Percentiles rank a stretch among this genome's conserved stretches.
phyloP scores from a whole-genome alignment of 1,139 yeast species.

The Geotrichum reessii region DNA sequence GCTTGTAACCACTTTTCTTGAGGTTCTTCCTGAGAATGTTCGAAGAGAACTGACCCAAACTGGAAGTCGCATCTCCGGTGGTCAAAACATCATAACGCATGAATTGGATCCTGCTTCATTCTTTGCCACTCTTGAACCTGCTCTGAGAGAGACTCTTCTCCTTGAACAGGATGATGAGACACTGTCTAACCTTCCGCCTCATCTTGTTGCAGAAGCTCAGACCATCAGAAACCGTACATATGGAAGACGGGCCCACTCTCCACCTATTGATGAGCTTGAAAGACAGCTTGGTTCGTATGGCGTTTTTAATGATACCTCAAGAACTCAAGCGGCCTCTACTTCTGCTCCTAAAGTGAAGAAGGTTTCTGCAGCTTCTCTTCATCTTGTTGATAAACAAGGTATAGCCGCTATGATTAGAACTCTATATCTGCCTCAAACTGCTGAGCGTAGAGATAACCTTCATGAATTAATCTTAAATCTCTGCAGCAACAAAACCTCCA shows the following conservation, averaged over 20 bases:
- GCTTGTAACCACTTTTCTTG: constrained; percentile 74
- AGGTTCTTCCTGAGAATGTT: constrained; percentile 71
- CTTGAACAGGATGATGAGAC: constrained; percentile 36
- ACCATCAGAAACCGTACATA: constrained; percentile 28
- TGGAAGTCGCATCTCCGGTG: constrained; percentile 26
- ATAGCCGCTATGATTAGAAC: constrained; percentile 67
- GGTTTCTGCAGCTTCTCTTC: constrained; percentile 35
- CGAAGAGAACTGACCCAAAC: constrained; percentile 70
- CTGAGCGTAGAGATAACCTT: constrained; percentile 57
- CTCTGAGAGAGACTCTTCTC: constrained; percentile 35
- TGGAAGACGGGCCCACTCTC: constrained; percentile 17
- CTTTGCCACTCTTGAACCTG: constrained; percentile 36
- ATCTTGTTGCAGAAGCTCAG: constrained; percentile 34
- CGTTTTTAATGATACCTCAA: background rate
- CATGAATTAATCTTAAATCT: constrained; percentile 63
- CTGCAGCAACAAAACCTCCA: constrained; percentile 71
- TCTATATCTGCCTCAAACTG: constrained; percentile 68
- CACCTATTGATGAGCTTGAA: constrained; percentile 12
- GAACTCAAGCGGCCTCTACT: constrained; percentile 3
- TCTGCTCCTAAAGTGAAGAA: constrained; percentile 18
- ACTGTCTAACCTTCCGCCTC: constrained; percentile 32
- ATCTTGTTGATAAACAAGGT: constrained; percentile 71
- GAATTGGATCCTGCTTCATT: constrained; percentile 33
- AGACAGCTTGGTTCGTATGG: constrained; percentile 12
- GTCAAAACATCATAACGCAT: constrained; percentile 18